Evolutionary conservation across 2,329 filamentous ascomycete species (phyloP).

Genomic region (Verticillium longisporum): DNA sequence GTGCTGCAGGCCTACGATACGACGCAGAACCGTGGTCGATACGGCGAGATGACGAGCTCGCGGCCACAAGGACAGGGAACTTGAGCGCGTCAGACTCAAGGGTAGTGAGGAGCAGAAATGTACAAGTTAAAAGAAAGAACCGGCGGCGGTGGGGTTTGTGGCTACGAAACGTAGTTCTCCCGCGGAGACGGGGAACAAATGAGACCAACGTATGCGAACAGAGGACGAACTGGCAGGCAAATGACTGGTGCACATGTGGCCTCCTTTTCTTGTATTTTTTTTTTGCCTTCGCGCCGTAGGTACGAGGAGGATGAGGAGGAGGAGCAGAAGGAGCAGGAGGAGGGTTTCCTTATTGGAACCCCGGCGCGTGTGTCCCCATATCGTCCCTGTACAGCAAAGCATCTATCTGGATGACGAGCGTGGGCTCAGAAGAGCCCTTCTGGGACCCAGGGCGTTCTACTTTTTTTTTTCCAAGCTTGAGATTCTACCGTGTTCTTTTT

Average conservation of each 20-base stretch:
- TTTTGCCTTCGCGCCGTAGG: too few species aligned
- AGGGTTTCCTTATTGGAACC: background rate
- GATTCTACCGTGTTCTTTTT: background rate
- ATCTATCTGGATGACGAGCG: background rate
- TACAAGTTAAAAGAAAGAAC: background rate
- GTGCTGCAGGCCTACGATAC: conserved; percentile 98
- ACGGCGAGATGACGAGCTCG: conserved; percentile 81
- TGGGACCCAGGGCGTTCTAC: background rate
- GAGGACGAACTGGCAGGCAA: background rate
- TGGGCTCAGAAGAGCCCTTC: background rate
- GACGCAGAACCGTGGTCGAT: conserved; percentile 81
- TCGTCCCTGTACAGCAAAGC: background rate
- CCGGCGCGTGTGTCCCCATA: background rate
- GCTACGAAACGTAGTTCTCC: background rate
- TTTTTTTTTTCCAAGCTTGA: background rate
- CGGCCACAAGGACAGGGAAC: conserved; percentile 15
- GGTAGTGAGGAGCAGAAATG: too few species aligned
- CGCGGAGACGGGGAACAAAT: background rate
- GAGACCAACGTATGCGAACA: background rate
- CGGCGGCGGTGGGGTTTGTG: too few species aligned
- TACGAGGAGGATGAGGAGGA: too few species aligned
- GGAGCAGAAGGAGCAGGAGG: background rate
- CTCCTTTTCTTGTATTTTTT: background rate
- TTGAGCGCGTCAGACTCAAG: background rate
- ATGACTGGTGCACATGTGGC: background rate